These are phyloP conservation scores for Penicillium crustosum DNA, from an alignment of 2,329 filamentous ascomycete species.

Conservation along the genomic window DNA sequence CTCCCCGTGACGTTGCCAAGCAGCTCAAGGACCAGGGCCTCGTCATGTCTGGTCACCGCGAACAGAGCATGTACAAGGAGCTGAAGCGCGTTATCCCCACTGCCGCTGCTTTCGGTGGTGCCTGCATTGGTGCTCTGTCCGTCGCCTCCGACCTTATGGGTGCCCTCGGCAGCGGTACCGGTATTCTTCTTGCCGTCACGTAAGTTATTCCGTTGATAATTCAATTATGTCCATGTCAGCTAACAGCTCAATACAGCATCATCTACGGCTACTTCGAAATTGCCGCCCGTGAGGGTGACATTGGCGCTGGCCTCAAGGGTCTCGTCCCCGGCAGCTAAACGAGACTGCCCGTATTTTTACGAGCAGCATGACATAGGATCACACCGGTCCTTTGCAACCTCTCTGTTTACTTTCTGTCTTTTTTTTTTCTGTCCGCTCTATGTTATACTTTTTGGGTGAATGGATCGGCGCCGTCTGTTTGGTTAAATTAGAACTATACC, in stretches of 20 bases:
- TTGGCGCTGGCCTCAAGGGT: conserved; percentile 69
- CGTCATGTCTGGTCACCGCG: conserved; percentile 98
- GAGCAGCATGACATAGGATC: conserved; percentile 34
- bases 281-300: conserved; percentile 95
- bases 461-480: conserved; percentile 24
- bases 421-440: conserved; percentile 25
- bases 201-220: conserved; percentile 55
- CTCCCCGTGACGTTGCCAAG: conserved; percentile 97
- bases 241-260: conserved; percentile 62
- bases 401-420: conserved; percentile 26
- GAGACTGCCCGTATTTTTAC: conserved; percentile 29
- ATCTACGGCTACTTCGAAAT: conserved; percentile 99
- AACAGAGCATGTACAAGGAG: conserved; percentile 99
- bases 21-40: conserved; percentile 99
- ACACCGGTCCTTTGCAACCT: conserved; percentile 15
- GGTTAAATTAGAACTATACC: conserved; percentile 3
- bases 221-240: conserved; percentile 1
- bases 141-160: conserved; percentile 94
- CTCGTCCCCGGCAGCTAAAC: conserved; percentile 56
- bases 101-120: conserved; percentile 95
- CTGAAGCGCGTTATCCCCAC: conserved; percentile 99
- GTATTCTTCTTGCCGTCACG: conserved; percentile 97
- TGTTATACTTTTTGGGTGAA: conserved; percentile 27
- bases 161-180: conserved; percentile 92
- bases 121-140: conserved; percentile 96